Base-by-base conservation (phyloP, 129 eudicot species). In the Escallonia herrerae region DNA sequence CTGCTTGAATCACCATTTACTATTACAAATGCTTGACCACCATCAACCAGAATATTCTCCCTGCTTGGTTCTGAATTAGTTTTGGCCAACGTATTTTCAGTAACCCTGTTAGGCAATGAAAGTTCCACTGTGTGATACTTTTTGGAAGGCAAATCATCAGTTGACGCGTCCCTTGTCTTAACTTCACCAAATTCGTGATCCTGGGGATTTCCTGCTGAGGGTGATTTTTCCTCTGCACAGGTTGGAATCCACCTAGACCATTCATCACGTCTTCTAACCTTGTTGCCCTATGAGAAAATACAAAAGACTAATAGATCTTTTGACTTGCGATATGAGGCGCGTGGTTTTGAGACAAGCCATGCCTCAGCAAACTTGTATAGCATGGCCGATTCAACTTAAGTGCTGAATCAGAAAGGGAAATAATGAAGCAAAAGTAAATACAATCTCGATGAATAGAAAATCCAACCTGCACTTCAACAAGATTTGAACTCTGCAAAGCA, bases 221-320 rank as follows among this genome's bases (percentile, higher is more conserved):
- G 47, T 44, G 81, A 70, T 63, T 80, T 81, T 56, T 56, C 53
- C 62, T 42, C 77, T 22, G 7, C 60, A 59, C 83, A 72, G 70
- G 72, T 69, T 48, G 87, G 75, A 72, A 85, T 57, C 95, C 93
- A 91, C 76, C 87, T 91, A 72, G 97, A 83, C 97, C 97, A 91
- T 49, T 81, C 93, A 56, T 85, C 85, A 52, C 90, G 95, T 70
- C 80, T 88, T 66, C 97, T 79, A 49, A 91, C 74, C 73, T 74
- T 80, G 63, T 85, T 89, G 61, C 69, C 90, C 97, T 91, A 64
- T 55, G 13, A 54, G 65, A 66, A 50, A 51, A 58, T 44, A 70
- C 58, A 12, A 5, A 8, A n/a, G n/a, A n/a, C n/a, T n/a, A n/a
- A 45, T 45, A 5, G 33, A 22, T 22, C 33, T 22, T 22, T 22